Evolutionary conservation across 2,329 filamentous ascomycete genomes (phyloP).

Genomic region (Sporothrix luriei): DNA sequence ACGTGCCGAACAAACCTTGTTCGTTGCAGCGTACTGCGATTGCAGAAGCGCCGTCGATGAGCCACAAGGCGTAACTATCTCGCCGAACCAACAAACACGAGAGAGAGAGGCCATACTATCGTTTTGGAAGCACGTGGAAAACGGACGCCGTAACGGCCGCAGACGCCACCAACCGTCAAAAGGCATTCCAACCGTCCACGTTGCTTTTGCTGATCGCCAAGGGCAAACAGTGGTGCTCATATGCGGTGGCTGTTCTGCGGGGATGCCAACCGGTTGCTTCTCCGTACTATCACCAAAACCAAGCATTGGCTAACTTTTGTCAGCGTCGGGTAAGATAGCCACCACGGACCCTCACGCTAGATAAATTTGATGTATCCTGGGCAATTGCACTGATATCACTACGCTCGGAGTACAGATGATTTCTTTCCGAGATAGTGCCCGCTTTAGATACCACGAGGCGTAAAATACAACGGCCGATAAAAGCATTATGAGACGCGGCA

Average conservation of each 20-base stretch:
- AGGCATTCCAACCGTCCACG: not conserved
- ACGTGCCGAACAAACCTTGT: not conserved
- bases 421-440: no score
- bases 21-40: not conserved
- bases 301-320: not conserved
- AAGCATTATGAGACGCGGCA: not conserved
- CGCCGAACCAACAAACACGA: slow-evolving; percentile 17
- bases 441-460: not conserved
- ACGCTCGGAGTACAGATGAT: no score
- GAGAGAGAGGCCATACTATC: not conserved
- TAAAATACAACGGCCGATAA: not conserved
- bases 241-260: no score
- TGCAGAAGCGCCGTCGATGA: slow-evolving; percentile 6
- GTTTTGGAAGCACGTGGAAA: not conserved
- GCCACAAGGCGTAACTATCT: slow-evolving; percentile 14
- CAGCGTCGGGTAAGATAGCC: no score
- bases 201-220: not conserved
- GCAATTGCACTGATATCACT: not conserved
- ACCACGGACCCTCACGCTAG: no score
- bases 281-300: not conserved
- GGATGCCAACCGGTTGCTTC: no score
- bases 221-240: not conserved
- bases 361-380: not conserved
- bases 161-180: not conserved
- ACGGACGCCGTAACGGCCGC: not conserved